Evolutionary conservation across 1,139 yeast species (phyloP).

Genomic region (Yamadazyma jaroonii): DNA sequence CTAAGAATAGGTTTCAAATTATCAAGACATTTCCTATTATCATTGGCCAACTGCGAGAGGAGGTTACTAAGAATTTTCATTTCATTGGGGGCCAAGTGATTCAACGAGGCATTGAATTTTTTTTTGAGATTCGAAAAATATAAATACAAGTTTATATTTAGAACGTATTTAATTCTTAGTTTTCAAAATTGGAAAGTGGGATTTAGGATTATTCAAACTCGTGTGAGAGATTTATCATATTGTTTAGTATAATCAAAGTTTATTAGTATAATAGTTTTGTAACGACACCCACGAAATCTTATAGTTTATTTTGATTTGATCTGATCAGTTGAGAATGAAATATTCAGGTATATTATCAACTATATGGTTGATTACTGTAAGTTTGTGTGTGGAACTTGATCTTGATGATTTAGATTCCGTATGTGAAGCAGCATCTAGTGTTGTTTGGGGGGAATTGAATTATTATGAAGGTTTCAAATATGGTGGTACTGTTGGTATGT

Average conservation of each 20-base stretch:
- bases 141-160: slow-evolving; percentile 4
- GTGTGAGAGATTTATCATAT: too few species aligned
- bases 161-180: background rate
- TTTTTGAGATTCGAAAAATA: background rate
- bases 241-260: too few species aligned
- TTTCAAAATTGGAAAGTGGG: too few species aligned
- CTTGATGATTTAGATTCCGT: slow-evolving; percentile 27
- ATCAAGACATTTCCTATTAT: too few species aligned
- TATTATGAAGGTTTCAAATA: slow-evolving; percentile 51
- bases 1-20: too few species aligned
- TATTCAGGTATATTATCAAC: background rate
- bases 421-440: slow-evolving; percentile 49
- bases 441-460: slow-evolving; percentile 53
- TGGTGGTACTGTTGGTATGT: slow-evolving; percentile 64
- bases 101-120: slow-evolving; percentile 6
- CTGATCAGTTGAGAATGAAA: background rate
- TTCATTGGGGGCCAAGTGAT: too few species aligned
- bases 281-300: too few species aligned
- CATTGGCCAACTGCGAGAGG: too few species aligned
- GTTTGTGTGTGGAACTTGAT: slow-evolving; percentile 16
- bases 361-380: background rate
- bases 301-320: too few species aligned
- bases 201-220: too few species aligned
- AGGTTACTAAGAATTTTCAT: too few species aligned
- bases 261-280: too few species aligned